Conservation (phyloP, 768 basidiomycete genomes). For the Coprinopsis cinerea region DNA sequence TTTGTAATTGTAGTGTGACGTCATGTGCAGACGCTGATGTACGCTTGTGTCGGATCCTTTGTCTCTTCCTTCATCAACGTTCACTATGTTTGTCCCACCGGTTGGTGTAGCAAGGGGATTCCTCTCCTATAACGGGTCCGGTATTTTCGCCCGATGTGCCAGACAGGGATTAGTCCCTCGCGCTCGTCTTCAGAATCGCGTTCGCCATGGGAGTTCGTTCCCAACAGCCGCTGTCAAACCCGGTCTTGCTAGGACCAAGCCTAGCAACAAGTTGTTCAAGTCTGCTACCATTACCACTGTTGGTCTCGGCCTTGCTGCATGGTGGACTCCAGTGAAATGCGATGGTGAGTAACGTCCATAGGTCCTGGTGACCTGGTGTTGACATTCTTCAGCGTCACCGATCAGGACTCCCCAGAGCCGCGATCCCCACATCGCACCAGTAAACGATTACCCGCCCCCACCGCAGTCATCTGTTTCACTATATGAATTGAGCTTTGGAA, state of each 20-base stretch:
- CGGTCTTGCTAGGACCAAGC: neutral
- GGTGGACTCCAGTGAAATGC: conserved; percentile 38
- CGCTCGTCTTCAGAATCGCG: neutral
- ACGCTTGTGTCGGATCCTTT: no score
- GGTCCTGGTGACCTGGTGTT: neutral
- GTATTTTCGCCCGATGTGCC: no score
- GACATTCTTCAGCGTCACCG: neutral
- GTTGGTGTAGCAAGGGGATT: neutral
- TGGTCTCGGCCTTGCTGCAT: conserved; percentile 39
- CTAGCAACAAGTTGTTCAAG: conserved; percentile 14
- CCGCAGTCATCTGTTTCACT: conserved; percentile 71
- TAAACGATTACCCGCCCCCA: conserved; percentile 35
- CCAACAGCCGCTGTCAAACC: neutral
- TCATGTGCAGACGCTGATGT: neutral
- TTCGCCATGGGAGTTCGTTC: neutral
- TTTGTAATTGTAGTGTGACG: neutral
- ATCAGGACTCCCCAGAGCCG: neutral
- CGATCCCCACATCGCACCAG: neutral
- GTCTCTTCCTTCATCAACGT: no score
- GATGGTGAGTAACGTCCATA: conserved; percentile 38
- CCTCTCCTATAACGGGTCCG: neutral
- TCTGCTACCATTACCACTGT: conserved; percentile 32
- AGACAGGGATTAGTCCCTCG: no score
- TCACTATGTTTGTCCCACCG: neutral
- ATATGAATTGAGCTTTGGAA: conserved; percentile 84